These are phyloP conservation scores for Leonotis leonurus DNA, from an alignment of 257 asterid genomes.

Conservation along the genomic window DNA sequence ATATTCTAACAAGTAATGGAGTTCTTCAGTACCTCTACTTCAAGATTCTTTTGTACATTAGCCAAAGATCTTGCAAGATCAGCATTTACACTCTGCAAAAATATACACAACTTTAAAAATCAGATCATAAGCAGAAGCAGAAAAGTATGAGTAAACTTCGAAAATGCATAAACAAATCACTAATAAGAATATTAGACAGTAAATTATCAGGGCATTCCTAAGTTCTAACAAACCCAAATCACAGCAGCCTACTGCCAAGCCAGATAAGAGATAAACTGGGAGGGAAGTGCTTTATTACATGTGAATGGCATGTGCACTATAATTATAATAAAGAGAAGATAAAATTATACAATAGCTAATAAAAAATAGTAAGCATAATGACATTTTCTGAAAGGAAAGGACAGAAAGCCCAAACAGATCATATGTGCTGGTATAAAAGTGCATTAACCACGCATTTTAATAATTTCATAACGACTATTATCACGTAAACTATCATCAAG, in stretches of 20 bases:
- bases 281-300: slow-evolving; percentile 1
- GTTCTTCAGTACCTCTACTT: slow-evolving; percentile 63
- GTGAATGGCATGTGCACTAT: background rate
- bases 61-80: slow-evolving; percentile 88
- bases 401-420: too few species aligned
- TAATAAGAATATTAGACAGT: background rate
- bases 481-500: background rate
- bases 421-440: too few species aligned
- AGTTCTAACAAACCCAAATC: background rate
- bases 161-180: background rate
- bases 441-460: slow-evolving; percentile 14
- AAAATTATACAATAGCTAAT: background rate
- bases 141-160: slow-evolving; percentile 5
- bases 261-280: background rate
- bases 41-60: slow-evolving; percentile 66
- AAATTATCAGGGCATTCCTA: too few species aligned
- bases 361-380: background rate
- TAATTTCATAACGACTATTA: slow-evolving; percentile 5
- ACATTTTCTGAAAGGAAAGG: background rate
- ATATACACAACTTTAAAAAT: slow-evolving; percentile 5
- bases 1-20: background rate
- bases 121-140: background rate
- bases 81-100: slow-evolving; percentile 74
- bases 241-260: background rate
- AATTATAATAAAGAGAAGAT: too few species aligned